Evolutionary conservation across 257 asterid genomes (phyloP), one percentile per base, ranked within the genome.

Genomic region (Solanum corneliomulleri): DNA sequence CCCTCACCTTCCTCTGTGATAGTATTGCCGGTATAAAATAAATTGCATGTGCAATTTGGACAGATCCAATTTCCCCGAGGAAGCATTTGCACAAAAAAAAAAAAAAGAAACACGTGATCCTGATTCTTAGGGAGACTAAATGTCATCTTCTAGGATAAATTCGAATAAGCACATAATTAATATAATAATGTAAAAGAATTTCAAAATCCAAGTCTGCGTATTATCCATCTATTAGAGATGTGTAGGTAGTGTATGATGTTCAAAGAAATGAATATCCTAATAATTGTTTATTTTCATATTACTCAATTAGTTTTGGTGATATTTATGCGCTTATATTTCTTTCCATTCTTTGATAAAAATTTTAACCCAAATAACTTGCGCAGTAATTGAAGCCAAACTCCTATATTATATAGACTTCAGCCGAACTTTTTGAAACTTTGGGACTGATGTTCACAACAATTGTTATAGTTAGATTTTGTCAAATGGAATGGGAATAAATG

Each of bases 31-130:
- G 91, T 89, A 87, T 93, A 97, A 92, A 98, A 96, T 89, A 94
- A 92, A 91, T 93, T 94, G 93, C 99, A 96, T 4, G 88, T 88
- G 91, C 98, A 96, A 88, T 93, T 93, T 86, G 96, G 98, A 90
- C 99, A 96, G 88, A 95, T 98, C 99, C 99, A 96, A 94, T 95
- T 98, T 83, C 98, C 99, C 20, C 84, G 88, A 60, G 99, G 99
- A 91, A 94, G 97, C 88, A 87, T 91, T 98, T 96, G 93, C 91
- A 92, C 47, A 27, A 47, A 87, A 83, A 89, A 58, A 29, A 31
- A 31, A 31, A 31, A 31, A 31, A 31, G 47, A 89, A 88, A 56
- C 52, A 60, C 58, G 49, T 45, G 71, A 88, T 31, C 68, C 42
- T 9, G 27, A 80, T 29, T 66, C 42, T 80, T 47, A 29, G 20